Evolutionary conservation across 768 basidiomycete genomes (phyloP), one percentile per base, ranked within the genome.

Genomic region (Sutorius australiensis): DNA sequence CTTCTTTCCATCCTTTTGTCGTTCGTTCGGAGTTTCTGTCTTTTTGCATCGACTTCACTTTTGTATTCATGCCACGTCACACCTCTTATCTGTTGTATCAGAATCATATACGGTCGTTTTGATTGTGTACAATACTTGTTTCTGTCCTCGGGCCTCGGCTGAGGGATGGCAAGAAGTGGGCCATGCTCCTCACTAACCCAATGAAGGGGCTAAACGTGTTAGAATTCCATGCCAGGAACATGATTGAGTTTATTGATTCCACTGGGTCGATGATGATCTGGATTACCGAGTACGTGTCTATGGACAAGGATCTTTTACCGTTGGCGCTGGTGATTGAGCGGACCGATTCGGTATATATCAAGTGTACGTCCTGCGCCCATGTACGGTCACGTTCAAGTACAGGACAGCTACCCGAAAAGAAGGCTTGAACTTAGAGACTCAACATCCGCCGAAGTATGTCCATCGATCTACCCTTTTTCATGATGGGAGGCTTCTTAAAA

Each of bases 61-160:
- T 50, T 65, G 63, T 56, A 64, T 59, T 31, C 50, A 63, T 52
- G 50, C 27, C 32, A 47, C 41, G 37, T 27, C 42, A 27, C 49
- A 38, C 40, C 17, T 42, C 24, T 28, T 41, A 21, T 43, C 16
- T 46, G 48, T 50, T 65, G 51, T 55, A 53, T 44, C 51, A 34
- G 17, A 45, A 31, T 40, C 39, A 13, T 30, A 17, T 10, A 48
- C 51, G 24, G 36, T 59, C 51, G 28, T 47, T 58, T 49, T 24
- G 28, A 34, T 51, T 28, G 14, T 21, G 56, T 58, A 58, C 32
- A 44, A 17, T 59, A 58, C 48, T 19, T 8, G 39, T 46, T 28
- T n/a, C 7, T 14, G 39, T 4, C 24, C 24, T 24, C 24, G 24
- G 24, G 24, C 24, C 24, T 24, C 24, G 24, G 24, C n/a, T n/a